phyloP scores from a whole-genome alignment of 306 rosid genomes.

The Hippophae rhamnoides region DNA sequence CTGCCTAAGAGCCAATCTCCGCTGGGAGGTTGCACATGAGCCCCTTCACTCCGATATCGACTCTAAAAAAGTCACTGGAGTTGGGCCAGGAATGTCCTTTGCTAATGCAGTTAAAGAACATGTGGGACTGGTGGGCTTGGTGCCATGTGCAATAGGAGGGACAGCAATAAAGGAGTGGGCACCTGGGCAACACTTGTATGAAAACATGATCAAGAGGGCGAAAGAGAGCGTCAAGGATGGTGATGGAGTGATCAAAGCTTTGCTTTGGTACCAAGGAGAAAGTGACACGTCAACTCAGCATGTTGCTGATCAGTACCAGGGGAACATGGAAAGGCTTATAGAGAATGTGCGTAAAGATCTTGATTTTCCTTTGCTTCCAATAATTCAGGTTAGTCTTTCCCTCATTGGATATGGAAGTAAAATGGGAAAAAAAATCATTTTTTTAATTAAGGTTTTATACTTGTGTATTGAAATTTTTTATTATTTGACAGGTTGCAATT shows the following conservation, averaged over 20 bases:
- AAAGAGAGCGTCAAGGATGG: conserved; percentile 35
- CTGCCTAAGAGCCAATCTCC: conserved; percentile 47
- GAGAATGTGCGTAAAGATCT: conserved; percentile 56
- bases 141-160: conserved; percentile 86
- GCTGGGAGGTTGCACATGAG: conserved; percentile 62
- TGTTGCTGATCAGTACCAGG: conserved; percentile 50
- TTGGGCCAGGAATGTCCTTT: conserved; percentile 78
- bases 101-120: conserved; percentile 43
- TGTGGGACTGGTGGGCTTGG: conserved; percentile 36
- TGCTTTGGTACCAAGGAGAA: conserved; percentile 88
- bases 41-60: conserved; percentile 82
- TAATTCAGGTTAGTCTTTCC: conserved; percentile 50
- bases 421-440: neutral
- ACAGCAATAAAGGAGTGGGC: conserved; percentile 86
- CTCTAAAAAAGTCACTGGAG: conserved; percentile 41
- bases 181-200: conserved; percentile 68
- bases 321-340: conserved; percentile 54
- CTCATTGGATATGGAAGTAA: neutral
- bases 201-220: conserved; percentile 57
- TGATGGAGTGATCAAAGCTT: conserved; percentile 40
- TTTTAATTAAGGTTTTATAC: neutral
- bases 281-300: conserved; percentile 41
- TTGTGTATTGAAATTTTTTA: neutral
- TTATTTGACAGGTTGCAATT: conserved; percentile 44
- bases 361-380: conserved; percentile 50